phyloP scores from a whole-genome alignment of 768 basidiomycete species.

The Megacollybia marginata region DNA sequence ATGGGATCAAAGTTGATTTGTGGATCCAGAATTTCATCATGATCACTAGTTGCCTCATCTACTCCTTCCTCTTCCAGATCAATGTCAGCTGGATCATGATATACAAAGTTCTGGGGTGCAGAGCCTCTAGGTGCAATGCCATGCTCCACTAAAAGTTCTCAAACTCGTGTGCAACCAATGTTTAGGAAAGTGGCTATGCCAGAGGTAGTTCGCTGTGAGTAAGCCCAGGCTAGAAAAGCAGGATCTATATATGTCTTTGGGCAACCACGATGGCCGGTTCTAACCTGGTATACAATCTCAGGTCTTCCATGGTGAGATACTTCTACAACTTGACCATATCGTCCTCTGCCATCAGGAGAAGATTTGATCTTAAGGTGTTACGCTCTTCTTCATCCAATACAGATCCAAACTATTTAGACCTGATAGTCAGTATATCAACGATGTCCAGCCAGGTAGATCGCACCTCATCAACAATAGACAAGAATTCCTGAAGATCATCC shows the following conservation, averaged over 20 bases:
- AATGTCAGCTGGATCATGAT: conserved; percentile 4
- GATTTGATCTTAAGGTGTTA: neutral
- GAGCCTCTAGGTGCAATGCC: neutral
- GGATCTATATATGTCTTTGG: neutral
- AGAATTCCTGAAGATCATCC: neutral
- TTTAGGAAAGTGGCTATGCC: neutral
- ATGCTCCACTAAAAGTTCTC: neutral
- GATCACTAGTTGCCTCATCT: neutral
- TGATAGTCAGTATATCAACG: neutral
- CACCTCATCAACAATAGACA: neutral
- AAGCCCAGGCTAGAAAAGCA: neutral
- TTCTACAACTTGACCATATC: neutral
- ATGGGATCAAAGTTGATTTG: no score
- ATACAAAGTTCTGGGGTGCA: neutral
- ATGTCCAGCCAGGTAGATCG: neutral
- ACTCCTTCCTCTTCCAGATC: neutral
- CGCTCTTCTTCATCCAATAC: neutral
- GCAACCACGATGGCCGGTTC: neutral
- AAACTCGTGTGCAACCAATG: neutral
- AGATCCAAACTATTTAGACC: neutral
- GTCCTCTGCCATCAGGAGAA: neutral
- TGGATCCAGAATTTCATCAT: no score
- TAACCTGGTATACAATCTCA: neutral
- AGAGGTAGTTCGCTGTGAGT: neutral
- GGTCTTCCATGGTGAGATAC: neutral